Conservation (phyloP, 106 monocot genomes). For the Allium cepa region DNA sequence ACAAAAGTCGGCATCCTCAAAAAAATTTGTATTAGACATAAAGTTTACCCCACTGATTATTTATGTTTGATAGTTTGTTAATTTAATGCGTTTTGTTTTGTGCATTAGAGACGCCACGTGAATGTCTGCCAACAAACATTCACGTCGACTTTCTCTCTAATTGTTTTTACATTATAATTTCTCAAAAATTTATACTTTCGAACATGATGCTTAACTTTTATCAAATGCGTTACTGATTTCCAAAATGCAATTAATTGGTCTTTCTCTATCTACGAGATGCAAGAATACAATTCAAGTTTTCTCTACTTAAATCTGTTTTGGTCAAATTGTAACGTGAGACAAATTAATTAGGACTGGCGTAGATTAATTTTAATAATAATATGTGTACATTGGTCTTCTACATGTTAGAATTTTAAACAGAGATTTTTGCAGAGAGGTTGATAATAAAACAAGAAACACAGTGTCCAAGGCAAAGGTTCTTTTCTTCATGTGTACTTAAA, state of each 20-base stretch:
- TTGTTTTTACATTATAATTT: background rate
- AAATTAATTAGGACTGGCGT: background rate
- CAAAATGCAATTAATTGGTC: conserved; percentile 21
- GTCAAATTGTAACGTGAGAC: conserved; percentile 10
- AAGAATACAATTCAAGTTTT: conserved; percentile 6
- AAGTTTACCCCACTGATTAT: no score
- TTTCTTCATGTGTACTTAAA: conserved; percentile 4
- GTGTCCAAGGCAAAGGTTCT: conserved; percentile 1
- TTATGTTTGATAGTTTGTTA: no score
- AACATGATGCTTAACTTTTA: no score
- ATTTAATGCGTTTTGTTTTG: background rate
- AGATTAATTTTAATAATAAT: background rate
- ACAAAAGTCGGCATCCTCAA: no score
- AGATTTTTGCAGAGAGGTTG: background rate
- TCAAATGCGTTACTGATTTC: background rate
- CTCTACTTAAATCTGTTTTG: background rate
- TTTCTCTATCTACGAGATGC: conserved; percentile 20
- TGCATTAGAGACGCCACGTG: conserved; percentile 36
- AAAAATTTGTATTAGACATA: no score
- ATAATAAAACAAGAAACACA: conserved; percentile 3
- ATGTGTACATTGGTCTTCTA: background rate
- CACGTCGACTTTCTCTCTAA: conserved; percentile 38
- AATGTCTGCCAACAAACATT: conserved; percentile 85
- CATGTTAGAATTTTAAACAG: background rate
- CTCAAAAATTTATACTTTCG: no score